Percentiles rank a stretch among this genome's conserved stretches.
phyloP scores from a whole-genome alignment of 2,329 filamentous ascomycete species.

The Periconia sp. region DNA sequence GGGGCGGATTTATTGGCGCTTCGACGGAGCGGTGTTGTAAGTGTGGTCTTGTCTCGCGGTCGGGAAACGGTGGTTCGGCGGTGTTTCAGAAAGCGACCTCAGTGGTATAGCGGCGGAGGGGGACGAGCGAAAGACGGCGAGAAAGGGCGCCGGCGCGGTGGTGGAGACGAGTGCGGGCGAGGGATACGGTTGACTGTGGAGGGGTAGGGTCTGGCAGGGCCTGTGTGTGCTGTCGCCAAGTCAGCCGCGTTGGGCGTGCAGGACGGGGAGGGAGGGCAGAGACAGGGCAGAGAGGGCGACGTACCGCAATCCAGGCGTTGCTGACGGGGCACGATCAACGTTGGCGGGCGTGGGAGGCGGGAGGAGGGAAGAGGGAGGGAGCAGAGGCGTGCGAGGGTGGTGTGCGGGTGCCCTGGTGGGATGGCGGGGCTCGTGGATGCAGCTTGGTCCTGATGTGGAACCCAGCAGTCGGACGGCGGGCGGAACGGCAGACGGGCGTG shows the following conservation, averaged over 20 bases:
- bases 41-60: too few relatives aligned
- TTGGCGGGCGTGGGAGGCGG: constrained; percentile 8
- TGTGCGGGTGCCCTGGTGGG: constrained; percentile 12
- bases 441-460: constrained; percentile 19
- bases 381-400: constrained; percentile 12
- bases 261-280: constrained; percentile 4
- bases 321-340: constrained; percentile 13
- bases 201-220: constrained; percentile 21
- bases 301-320: not conserved
- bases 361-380: constrained; percentile 8
- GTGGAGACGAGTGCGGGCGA: constrained; percentile 5
- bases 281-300: not conserved
- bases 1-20: not conserved
- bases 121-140: constrained; percentile 15
- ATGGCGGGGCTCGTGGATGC: constrained; percentile 22
- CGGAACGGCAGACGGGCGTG: not conserved
- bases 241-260: constrained; percentile 16
- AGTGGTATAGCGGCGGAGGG: constrained; percentile 11
- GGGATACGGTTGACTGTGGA: constrained; percentile 14
- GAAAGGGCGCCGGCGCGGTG: constrained; percentile 6
- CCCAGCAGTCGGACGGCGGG: not conserved
- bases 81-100: constrained; percentile 6
- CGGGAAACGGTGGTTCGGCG: too few relatives aligned
- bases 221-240: constrained; percentile 20
- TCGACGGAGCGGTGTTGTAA: too few relatives aligned